These are phyloP conservation scores for Rutstroemia sp. DNA, from an alignment of 2,329 filamentous ascomycete genomes.

Conservation along the genomic window DNA sequence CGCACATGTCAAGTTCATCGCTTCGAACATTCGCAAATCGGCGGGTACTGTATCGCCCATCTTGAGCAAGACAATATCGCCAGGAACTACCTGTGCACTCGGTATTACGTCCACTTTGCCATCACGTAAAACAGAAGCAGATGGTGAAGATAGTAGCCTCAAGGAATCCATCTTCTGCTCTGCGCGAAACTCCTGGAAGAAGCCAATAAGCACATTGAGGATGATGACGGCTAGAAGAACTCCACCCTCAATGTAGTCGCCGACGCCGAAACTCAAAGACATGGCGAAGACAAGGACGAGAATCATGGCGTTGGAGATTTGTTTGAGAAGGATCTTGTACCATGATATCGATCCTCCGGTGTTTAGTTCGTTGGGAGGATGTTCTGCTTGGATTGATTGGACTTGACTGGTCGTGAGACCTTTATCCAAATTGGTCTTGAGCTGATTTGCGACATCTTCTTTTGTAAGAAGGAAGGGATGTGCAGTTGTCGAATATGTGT, in stretches of 20 bases:
- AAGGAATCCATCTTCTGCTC: slow-evolving; percentile 48
- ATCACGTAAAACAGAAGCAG: slow-evolving; percentile 42
- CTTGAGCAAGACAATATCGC: slow-evolving; percentile 84
- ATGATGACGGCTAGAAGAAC: slow-evolving; percentile 51
- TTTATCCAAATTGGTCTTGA: slow-evolving; percentile 57
- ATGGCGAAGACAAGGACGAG: slow-evolving; percentile 53
- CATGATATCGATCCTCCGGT: slow-evolving; percentile 55
- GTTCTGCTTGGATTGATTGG: slow-evolving; percentile 46
- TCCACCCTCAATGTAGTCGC: slow-evolving; percentile 53
- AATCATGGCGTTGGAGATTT: slow-evolving; percentile 65
- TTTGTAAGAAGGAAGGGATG: slow-evolving; percentile 56
- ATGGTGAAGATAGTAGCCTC: slow-evolving; percentile 41
- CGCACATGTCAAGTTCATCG: slow-evolving; percentile 59
- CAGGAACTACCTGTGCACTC: slow-evolving; percentile 53
- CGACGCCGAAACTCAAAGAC: slow-evolving; percentile 48
- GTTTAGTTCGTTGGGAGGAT: slow-evolving; percentile 35
- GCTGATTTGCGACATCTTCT: slow-evolving; percentile 53
- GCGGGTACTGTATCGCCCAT: slow-evolving; percentile 95
- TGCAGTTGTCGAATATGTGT: slow-evolving; percentile 16
- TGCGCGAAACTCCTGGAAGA: slow-evolving; percentile 45
- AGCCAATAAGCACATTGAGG: slow-evolving; percentile 51
- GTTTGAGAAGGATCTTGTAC: slow-evolving; percentile 59
- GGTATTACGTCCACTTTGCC: slow-evolving; percentile 43
- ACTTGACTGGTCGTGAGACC: slow-evolving; percentile 58
- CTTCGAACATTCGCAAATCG: slow-evolving; percentile 56